Evolutionary conservation across 805 yeast genomes (phyloP).

Genomic region (Saccharomyces mikatae): DNA sequence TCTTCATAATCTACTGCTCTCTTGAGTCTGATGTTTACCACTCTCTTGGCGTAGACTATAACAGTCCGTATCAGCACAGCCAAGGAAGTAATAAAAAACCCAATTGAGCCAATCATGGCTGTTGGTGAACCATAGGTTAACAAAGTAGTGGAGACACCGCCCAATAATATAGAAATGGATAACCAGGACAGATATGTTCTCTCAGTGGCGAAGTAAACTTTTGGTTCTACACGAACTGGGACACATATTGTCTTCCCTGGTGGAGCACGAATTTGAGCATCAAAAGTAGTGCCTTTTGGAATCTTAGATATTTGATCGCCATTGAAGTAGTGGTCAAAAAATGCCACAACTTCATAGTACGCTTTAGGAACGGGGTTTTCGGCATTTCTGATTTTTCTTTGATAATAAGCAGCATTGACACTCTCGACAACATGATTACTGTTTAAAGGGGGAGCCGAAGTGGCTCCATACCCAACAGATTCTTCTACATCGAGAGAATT

Average conservation of each 20-base stretch:
- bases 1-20: constrained; percentile 82
- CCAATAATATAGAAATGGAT: constrained; percentile 78
- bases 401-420: constrained; percentile 29
- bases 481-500: constrained; percentile 67
- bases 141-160: constrained; percentile 82
- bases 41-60: constrained; percentile 71
- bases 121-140: constrained; percentile 74
- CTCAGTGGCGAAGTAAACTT: constrained; percentile 97
- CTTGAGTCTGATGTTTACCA: constrained; percentile 71
- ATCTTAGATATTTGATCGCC: constrained; percentile 46
- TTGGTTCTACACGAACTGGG: constrained; percentile 95
- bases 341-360: constrained; percentile 16
- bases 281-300: constrained; percentile 58
- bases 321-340: constrained; percentile 41
- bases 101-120: constrained; percentile 73
- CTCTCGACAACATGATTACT: constrained; percentile 10
- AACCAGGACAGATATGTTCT: constrained; percentile 92
- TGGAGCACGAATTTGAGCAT: constrained; percentile 58
- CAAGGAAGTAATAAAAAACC: constrained; percentile 76
- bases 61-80: constrained; percentile 66
- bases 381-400: constrained; percentile 16
- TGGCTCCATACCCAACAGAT: constrained; percentile 44
- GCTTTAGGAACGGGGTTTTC: constrained; percentile 13
- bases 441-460: not conserved
- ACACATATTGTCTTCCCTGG: constrained; percentile 84